Base-by-base conservation (phyloP, 306 rosid species). In the Malus asiatica region DNA sequence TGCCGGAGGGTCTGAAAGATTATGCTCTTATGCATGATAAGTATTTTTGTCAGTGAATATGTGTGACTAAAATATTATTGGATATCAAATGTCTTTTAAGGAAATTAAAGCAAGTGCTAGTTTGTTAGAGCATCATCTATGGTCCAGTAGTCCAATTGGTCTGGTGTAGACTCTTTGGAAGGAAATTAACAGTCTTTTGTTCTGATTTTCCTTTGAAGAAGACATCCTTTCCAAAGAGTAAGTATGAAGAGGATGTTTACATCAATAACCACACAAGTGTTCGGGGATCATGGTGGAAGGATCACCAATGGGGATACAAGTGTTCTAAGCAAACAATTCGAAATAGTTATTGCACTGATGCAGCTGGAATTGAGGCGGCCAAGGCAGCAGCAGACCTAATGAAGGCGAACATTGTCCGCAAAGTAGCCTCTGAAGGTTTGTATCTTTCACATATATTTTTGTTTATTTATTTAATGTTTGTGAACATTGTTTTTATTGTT, bases 211-310 rank as follows among this genome's bases (percentile, higher is more conserved):
- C 14, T 73, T 61, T 74, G 71, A 33, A 90, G 89, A 91, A 88
- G 81, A 19, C 80, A 33, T 58, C 84, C 35, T 72, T 85, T 33
- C 96, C 87, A 0, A 85, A 76, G 44, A 85, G 89, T 76, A 88
- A 85, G 72, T 88, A 82, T 48, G 89, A 90, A 35, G 93, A 90
- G 72, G 89, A 85, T 70, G 71, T 82, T 14, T 87, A 78, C 59
- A 80, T 84, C 38, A 87, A 88, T 55, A 90, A 90, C 77, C 90
- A 90, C 77, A 87, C 84, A 3, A 75, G 84, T 30, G 86, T 88
- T 5, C 88, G 90, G 91, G 93, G 90, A 4, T 90, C 93, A 1
- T 88, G 96, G 93, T 88, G 96, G 96, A 88, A 84, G 82, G 96
- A 84, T 71, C 87, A 88, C 67, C 92, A 86, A 64, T 90, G 96